phyloP scores from a whole-genome alignment of 164 flowering plant genomes.

The Annona cherimola region DNA sequence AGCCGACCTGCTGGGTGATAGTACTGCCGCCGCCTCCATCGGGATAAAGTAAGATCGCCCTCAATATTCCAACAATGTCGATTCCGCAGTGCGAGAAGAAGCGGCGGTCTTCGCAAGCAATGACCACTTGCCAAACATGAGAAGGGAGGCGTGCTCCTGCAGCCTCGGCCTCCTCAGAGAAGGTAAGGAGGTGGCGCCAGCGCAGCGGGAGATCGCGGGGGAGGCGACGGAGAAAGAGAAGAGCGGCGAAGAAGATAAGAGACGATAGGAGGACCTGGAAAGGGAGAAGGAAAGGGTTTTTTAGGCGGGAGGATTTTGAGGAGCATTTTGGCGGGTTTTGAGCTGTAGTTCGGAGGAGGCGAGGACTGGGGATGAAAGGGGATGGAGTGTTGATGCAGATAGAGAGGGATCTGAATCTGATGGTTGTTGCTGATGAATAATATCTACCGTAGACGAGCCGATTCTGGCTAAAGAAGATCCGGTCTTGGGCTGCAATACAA shows the following conservation, averaged over 20 bases:
- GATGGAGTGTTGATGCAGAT: background rate
- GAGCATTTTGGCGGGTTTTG: background rate
- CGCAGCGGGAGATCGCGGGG: conserved; percentile 30
- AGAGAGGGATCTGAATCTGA: background rate
- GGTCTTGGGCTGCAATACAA: background rate
- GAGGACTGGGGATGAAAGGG: background rate
- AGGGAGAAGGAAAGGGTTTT: background rate
- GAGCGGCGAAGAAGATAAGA: conserved; percentile 12
- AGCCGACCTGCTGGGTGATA: conserved; percentile 41
- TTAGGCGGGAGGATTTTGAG: background rate
- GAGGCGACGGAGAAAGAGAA: conserved; percentile 26
- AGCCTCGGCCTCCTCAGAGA: conserved; percentile 26
- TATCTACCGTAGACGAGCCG: background rate
- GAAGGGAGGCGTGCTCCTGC: conserved; percentile 20
- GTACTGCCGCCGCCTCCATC: conserved; percentile 47
- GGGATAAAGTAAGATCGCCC: conserved; percentile 34
- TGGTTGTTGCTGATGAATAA: background rate
- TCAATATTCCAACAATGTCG: conserved; percentile 36
- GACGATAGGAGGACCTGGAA: conserved; percentile 13
- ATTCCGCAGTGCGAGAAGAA: conserved; percentile 42
- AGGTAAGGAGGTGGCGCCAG: conserved; percentile 29
- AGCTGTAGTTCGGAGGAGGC: background rate
- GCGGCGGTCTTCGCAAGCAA: conserved; percentile 40
- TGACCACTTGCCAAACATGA: conserved; percentile 34
- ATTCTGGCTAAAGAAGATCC: background rate